Percentiles rank a stretch among this genome's conserved stretches.
These are phyloP conservation scores for Penicillium simplicissimum DNA, from an alignment of 495 filamentous ascomycete species.

Conservation along the genomic window DNA sequence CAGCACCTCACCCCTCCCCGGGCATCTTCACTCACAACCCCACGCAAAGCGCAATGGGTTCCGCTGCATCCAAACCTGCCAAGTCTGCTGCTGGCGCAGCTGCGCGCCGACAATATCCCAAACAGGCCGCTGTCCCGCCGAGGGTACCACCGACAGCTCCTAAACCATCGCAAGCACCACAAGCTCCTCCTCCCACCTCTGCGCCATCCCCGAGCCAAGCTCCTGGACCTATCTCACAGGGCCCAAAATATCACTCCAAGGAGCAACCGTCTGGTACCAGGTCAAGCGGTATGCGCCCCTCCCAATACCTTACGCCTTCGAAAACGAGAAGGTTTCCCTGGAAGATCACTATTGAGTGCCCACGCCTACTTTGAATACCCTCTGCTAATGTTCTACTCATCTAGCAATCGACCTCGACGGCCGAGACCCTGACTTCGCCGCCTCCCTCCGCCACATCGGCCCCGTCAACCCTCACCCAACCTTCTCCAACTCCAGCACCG, in stretches of 20 bases:
- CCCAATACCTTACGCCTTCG: neutral
- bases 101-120: slow-evolving; percentile 58
- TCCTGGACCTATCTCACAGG: slow-evolving; percentile 25
- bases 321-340: neutral
- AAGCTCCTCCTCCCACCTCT: slow-evolving; percentile 27
- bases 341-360: neutral
- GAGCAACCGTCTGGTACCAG: slow-evolving; percentile 37
- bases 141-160: slow-evolving; percentile 26
- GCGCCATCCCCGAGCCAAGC: slow-evolving; percentile 27
- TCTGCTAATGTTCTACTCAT: slow-evolving; percentile 7
- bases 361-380: neutral
- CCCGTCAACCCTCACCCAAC: slow-evolving; percentile 63
- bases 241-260: slow-evolving; percentile 44
- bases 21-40: slow-evolving; percentile 7
- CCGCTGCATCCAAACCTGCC: slow-evolving; percentile 62
- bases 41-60: slow-evolving; percentile 52
- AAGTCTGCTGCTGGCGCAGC: slow-evolving; percentile 53
- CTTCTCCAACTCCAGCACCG: slow-evolving; percentile 54
- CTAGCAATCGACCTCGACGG: slow-evolving; percentile 66
- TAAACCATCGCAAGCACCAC: slow-evolving; percentile 15
- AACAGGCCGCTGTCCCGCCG: slow-evolving; percentile 41
- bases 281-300: slow-evolving; percentile 32
- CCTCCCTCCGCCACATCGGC: slow-evolving; percentile 62
- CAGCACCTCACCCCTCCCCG: slow-evolving; percentile 8
- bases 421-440: slow-evolving; percentile 63